phyloP scores from a whole-genome alignment of 306 rosid species.

The Quillaja saponaria region DNA sequence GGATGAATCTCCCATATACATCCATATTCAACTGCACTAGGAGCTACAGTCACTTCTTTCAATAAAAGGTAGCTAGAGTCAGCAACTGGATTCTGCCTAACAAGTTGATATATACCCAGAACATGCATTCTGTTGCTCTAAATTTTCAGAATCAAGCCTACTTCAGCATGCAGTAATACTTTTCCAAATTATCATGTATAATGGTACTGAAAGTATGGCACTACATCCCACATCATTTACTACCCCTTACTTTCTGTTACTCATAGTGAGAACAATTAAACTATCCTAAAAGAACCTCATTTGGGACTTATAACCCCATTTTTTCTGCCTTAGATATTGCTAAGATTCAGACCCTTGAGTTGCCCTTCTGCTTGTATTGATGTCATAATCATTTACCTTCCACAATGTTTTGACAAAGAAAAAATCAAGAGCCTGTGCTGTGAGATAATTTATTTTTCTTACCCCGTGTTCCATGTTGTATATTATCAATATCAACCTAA shows the following conservation, averaged over 20 bases:
- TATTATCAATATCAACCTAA: conserved; percentile 7
- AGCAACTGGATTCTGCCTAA: conserved; percentile 39
- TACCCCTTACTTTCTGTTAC: too few species aligned
- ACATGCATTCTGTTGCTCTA: conserved; percentile 30
- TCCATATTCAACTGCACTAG: conserved; percentile 21
- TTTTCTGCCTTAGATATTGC: conserved; percentile 12
- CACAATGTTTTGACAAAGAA: too few species aligned
- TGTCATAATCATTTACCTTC: background rate
- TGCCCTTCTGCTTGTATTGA: background rate
- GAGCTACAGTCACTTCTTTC: conserved; percentile 36
- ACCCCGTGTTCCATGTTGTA: too few species aligned
- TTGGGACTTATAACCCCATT: too few species aligned
- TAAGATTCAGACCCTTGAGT: conserved; percentile 19
- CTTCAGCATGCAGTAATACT: conserved; percentile 11
- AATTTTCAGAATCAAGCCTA: conserved; percentile 16
- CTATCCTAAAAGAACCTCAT: conserved; percentile 2
- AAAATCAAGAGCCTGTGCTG: too few species aligned
- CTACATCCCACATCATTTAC: too few species aligned
- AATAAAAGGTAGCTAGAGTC: conserved; percentile 28
- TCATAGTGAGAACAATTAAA: conserved; percentile 2
- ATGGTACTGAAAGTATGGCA: background rate
- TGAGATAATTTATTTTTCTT: too few species aligned
- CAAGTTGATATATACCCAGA: conserved; percentile 35
- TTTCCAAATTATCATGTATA: background rate
- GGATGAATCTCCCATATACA: background rate